A percentile compares a stretch with the other conserved stretches of the same genome.
These are phyloP conservation scores for Trichophyton simii DNA, from an alignment of 2,329 filamentous ascomycete genomes.

Conservation along the genomic window DNA sequence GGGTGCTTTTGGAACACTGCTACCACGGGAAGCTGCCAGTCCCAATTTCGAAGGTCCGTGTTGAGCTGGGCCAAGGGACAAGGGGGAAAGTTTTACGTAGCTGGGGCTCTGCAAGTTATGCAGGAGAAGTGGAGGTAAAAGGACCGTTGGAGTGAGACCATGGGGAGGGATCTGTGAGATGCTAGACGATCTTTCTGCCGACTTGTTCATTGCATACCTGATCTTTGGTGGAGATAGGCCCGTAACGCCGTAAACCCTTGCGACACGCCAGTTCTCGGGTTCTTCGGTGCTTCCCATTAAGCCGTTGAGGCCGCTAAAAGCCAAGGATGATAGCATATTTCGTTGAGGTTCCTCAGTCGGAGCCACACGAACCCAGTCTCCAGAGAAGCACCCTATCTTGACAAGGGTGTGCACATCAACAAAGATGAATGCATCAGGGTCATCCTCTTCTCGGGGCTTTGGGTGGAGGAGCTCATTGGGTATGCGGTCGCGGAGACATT, in stretches of 20 bases:
- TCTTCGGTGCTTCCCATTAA: conserved; percentile 36
- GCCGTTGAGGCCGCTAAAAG: conserved; percentile 41
- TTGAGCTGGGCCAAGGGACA: conserved; percentile 21
- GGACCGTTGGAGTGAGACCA: conserved; percentile 48
- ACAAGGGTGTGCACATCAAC: conserved; percentile 77
- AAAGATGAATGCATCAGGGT: conserved; percentile 74
- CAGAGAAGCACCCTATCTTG: conserved; percentile 90
- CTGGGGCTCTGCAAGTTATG: conserved; percentile 70
- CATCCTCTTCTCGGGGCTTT: conserved; percentile 70
- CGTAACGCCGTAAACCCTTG: conserved; percentile 77
- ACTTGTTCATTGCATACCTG: conserved; percentile 43
- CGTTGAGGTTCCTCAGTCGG: conserved; percentile 54
- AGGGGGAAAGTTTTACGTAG: conserved; percentile 64
- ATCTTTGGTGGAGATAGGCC: conserved; percentile 45
- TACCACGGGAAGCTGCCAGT: conserved; percentile 40
- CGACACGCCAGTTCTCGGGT: conserved; percentile 67
- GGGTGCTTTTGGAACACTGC: conserved; percentile 36
- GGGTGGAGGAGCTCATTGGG: conserved; percentile 72
- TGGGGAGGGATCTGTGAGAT: conserved; percentile 38
- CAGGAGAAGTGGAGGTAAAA: conserved; percentile 74
- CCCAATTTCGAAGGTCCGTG: conserved; percentile 46
- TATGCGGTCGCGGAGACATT: conserved; percentile 61
- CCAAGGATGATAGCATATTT: conserved; percentile 49
- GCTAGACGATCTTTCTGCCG: conserved; percentile 40
- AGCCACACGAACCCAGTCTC: conserved; percentile 88